Base-by-base conservation (phyloP, 257 asterid species). In the Capsicum rhomboideum region DNA sequence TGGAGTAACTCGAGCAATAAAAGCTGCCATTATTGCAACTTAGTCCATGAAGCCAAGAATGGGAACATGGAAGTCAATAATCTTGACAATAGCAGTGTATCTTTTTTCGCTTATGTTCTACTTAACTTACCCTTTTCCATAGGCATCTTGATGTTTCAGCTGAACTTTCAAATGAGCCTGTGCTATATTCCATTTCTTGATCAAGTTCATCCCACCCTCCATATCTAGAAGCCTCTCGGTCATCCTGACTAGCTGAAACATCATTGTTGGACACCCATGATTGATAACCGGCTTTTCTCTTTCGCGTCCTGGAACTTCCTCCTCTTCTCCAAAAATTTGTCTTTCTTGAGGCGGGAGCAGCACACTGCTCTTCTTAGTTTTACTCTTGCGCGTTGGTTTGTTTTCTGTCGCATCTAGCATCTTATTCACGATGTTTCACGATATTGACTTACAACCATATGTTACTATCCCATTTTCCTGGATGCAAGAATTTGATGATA, bases 141-240 rank as follows among this genome's bases (percentile, higher is more conserved):
- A n/a, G n/a, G n/a, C n/a, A n/a, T n/a, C n/a, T n/a, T n/a, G n/a
- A n/a, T n/a, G n/a, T n/a, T n/a, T n/a, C n/a, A n/a, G n/a, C n/a
- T n/a, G n/a, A n/a, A 18, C 84, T 82, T 67, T 78, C 84, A 2
- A 92, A 79, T 83, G 89, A 68, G 10, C 86, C 86, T 17, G 72
- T 20, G 29, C 64, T 63, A n/a, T 84, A 84, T 56, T 89, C 89
- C 40, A 21, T 79, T 55, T 54, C 89, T 10, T 29, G 63, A 84
- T 90, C 97, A 37, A 90, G 89, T 89, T 91, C 94, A 53, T 93
- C 97, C 99, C 99, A 96, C 21, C 99, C 97, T 68, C 96, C 96
- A 37, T 86, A 93, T 79, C 66, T 64, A 11, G 86, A 4, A 5
- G 29, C 80, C 80, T 85, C 86, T 31, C 42, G 72, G 21, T 82